phyloP scores from a whole-genome alignment of 345 rosid species.

The Citrus sp. region DNA sequence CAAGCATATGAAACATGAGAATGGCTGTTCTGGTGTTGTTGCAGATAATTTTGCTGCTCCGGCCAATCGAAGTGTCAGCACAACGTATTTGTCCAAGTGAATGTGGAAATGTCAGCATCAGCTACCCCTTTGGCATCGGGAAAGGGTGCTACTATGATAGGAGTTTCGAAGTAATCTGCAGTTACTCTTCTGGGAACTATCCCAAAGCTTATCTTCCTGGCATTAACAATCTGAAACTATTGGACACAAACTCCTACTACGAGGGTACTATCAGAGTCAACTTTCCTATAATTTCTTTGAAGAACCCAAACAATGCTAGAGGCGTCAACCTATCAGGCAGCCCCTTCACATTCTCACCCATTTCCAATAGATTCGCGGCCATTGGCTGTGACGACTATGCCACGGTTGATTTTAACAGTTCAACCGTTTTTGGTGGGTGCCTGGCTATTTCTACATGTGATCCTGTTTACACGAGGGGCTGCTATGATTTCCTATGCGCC shows the following conservation, averaged over 20 bases:
- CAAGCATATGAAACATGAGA: background rate
- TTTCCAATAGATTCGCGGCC: background rate
- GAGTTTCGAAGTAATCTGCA: background rate
- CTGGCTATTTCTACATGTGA: no score
- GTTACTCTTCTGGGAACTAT: background rate
- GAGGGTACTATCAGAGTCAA: no score
- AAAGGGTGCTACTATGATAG: background rate
- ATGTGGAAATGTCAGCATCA: background rate
- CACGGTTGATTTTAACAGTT: no score
- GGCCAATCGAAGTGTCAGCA: background rate
- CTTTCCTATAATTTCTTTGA: background rate
- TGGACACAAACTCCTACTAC: no score
- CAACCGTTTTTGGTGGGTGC: background rate
- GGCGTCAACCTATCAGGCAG: background rate
- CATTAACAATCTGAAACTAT: background rate
- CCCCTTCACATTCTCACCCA: background rate
- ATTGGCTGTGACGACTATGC: background rate
- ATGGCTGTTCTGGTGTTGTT: background rate
- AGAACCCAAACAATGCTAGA: background rate
- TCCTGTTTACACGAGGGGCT: fast-evolving
- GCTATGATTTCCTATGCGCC: background rate
- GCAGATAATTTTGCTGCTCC: background rate
- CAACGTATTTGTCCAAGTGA: fast-evolving
- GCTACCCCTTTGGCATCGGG: background rate
- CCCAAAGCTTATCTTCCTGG: background rate